Evolutionary conservation across 192 early-diverging fungal genomes (phyloP).

Genomic region (Allomyces arbusculus): DNA sequence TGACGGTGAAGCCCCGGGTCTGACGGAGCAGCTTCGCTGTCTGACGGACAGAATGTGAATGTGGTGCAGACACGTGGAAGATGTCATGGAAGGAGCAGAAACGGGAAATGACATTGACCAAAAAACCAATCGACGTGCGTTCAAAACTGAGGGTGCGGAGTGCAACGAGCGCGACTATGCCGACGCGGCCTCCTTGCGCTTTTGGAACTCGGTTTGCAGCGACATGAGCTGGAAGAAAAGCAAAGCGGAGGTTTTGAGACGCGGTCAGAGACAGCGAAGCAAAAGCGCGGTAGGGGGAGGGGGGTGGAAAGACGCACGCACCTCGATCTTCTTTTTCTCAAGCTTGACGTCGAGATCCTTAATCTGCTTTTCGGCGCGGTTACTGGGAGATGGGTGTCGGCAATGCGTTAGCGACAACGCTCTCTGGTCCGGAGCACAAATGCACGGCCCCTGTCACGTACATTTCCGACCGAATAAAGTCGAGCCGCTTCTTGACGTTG

Average conservation of each 20-base stretch:
- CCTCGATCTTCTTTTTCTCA: constrained; percentile 61
- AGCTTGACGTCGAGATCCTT: constrained; percentile 62
- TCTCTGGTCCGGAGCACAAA: background rate
- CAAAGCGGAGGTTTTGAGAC: background rate
- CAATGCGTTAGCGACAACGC: background rate
- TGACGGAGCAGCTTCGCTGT: too few relatives aligned
- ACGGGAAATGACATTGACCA: too few relatives aligned
- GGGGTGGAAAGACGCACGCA: constrained; percentile 6
- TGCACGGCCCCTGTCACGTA: constrained; percentile 14
- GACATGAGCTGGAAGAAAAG: background rate
- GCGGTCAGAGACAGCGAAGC: too few relatives aligned
- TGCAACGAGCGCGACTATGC: too few relatives aligned
- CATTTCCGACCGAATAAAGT: constrained; percentile 77
- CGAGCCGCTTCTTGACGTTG: constrained; percentile 88
- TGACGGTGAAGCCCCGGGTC: too few relatives aligned
- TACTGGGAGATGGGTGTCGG: constrained; percentile 19
- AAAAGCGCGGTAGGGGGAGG: too few relatives aligned
- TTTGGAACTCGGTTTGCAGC: background rate
- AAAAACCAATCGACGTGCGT: too few relatives aligned
- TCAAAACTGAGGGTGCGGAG: too few relatives aligned
- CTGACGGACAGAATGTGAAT: too few relatives aligned
- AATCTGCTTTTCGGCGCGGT: constrained; percentile 62
- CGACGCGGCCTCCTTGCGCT: background rate
- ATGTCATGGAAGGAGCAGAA: too few relatives aligned
- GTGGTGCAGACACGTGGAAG: too few relatives aligned